Base-by-base conservation (phyloP, 192 early-diverging fungal genomes). In the Spizellomyces sp. region DNA sequence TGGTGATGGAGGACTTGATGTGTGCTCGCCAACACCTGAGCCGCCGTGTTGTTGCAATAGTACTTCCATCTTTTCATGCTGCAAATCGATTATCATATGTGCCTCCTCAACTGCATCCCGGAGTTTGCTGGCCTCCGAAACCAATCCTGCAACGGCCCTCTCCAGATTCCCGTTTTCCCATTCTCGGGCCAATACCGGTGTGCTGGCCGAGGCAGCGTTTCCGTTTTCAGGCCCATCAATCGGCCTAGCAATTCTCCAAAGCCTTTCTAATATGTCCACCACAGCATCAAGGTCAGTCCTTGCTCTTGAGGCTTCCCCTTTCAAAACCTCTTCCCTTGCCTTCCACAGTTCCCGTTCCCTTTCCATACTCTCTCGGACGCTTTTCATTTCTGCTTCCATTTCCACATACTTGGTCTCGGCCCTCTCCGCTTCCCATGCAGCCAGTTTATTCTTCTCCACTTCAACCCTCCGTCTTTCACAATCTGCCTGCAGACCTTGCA, bases 11-110 rank as follows among this genome's bases (percentile, higher is more conserved):
- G n/a, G n/a, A 56, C 4, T n/a, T 6, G n/a, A 22, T 7, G 54
- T 56, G 54, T 7, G 54, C 54, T 56, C 54, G 54, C 22, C 54
- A 56, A 7, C n/a, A 22, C n/a, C 54, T 19, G 54, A 56, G 22
- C 54, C 7, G 5, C n/a, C 5, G 54, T 56, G n/a, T 19, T n/a
- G n/a, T n/a, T 19, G 21, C 46, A 72, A 17, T 19, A 65, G 8
- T 8, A 14, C 7, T 45, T 72, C 63, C 19, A 74, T 64, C 45
- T 74, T 74, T 17, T 66, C 63, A 22, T 74, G 72, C 58, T 74
- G 72, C 22, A 59, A 10, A 45, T 74, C 72, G 0, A 74, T 74
- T 8, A 65, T 47, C 5, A 48, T 43, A 50, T 74, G 72, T 36
- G 72, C 72, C 41, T 74, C 72, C 8, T 58, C 69, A n/a, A 52